phyloP scores from a whole-genome alignment of 805 yeast species.

The Lachancea quebecensis region DNA sequence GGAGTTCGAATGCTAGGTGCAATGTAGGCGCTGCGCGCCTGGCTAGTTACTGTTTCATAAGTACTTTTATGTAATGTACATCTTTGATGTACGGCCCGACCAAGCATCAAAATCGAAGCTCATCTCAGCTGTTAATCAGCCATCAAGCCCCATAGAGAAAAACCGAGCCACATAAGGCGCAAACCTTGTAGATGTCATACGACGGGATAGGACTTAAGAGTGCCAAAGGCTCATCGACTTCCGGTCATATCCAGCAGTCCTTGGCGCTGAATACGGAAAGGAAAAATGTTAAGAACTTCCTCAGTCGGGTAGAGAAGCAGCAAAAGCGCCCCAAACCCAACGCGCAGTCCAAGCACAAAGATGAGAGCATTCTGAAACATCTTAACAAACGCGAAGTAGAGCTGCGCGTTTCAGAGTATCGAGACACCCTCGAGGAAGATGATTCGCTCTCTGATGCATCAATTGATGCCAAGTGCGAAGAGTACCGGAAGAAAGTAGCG shows the following conservation, averaged over 20 bases:
- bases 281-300: slow-evolving; percentile 5
- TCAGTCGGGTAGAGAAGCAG: slow-evolving; percentile 9
- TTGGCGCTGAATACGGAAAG: slow-evolving; percentile 16
- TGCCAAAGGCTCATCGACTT: slow-evolving; percentile 32
- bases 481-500: slow-evolving; percentile 12
- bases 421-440: slow-evolving; percentile 24
- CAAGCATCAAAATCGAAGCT: neutral
- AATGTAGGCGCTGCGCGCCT: neutral
- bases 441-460: slow-evolving; percentile 12
- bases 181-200: slow-evolving; percentile 20
- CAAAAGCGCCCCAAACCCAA: neutral
- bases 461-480: slow-evolving; percentile 19
- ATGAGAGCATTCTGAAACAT: slow-evolving; percentile 14
- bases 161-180: neutral
- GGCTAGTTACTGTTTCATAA: neutral
- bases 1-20: slow-evolving; percentile 25
- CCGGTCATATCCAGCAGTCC: slow-evolving; percentile 30
- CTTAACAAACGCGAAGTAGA: slow-evolving; percentile 23
- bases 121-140: neutral
- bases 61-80: neutral
- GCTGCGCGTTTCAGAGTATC: slow-evolving; percentile 22
- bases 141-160: neutral
- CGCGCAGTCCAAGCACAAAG: slow-evolving; percentile 1
- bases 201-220: slow-evolving; percentile 28
- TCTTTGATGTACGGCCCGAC: neutral